Evolutionary conservation across 345 rosid genomes (phyloP), one percentile per base, ranked within the genome.

Genomic region (Acer campestre): DNA sequence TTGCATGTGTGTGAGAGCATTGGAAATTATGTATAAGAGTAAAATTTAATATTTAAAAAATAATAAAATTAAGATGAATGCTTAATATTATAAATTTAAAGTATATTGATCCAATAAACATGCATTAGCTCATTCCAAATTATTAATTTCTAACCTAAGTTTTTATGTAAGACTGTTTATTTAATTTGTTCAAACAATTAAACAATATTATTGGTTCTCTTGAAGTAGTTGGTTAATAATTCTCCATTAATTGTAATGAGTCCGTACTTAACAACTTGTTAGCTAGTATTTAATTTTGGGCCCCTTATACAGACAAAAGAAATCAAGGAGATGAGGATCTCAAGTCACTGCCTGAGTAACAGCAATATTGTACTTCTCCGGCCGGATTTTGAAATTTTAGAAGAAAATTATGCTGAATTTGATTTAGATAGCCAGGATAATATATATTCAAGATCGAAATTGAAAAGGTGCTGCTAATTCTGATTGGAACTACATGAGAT

Each of bases 401-500:
- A 46, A 2, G 38, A 35, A 35, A 35, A 35, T 35, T 35, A 4
- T 6, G 58, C n/a, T 56, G 63, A 55, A 71, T 31, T 53, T 55
- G 16, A 29, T 18, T 70, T 25, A 53, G 40, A 70, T 70, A 40
- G 46, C 1, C 16, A 4, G 7, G n/a, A 4, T 35, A 35, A 35
- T 35, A 3, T 17, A 56, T 18, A 59, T 1, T 22, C 63, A 20
- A 9, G 25, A 59, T 53, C 13, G 4, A 22, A 59, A 59, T 59
- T 59, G 11, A 18, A 46, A 59, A 59, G 0, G 27, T 18, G 25
- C 25, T 63, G 20, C 23, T 27, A 20, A 68, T 74, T 82, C 53
- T 73, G 46, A 35, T 79, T 76, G 85, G 81, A 77, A 68, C 42
- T 80, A 74, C 59, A 44, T 48, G 79, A 70, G 46, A 74, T 10